Evolutionary conservation across 2,329 filamentous ascomycete genomes (phyloP).

Genomic region (Calonectria henricotiae): DNA sequence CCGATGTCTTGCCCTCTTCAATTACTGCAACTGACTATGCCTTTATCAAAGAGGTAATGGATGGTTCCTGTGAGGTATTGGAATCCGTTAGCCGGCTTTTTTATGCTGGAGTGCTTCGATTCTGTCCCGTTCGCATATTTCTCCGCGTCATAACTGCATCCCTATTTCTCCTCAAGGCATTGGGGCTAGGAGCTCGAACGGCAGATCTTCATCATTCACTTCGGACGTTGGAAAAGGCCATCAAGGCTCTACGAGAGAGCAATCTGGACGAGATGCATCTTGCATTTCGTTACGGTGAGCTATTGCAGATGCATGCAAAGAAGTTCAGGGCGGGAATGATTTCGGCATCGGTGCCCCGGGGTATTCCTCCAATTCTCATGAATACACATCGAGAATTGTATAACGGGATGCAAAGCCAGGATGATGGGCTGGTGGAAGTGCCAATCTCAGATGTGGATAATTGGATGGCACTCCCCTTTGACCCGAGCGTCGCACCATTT

Average conservation of each 20-base stretch:
- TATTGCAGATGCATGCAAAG: slow-evolving; percentile 37
- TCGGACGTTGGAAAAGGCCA: slow-evolving; percentile 30
- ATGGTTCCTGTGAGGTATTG: slow-evolving; percentile 68
- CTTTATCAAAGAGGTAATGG: slow-evolving; percentile 72
- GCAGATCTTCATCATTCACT: slow-evolving; percentile 38
- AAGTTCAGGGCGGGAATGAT: slow-evolving; percentile 37
- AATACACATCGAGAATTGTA: background rate
- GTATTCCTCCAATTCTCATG: slow-evolving; percentile 9
- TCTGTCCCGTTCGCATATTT: slow-evolving; percentile 69
- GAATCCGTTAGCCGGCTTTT: slow-evolving; percentile 66
- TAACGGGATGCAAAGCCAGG: background rate
- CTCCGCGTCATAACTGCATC: slow-evolving; percentile 70
- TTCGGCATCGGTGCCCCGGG: slow-evolving; percentile 30
- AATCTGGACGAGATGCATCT: slow-evolving; percentile 44
- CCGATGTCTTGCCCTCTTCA: slow-evolving; percentile 54
- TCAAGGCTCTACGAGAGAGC: slow-evolving; percentile 28
- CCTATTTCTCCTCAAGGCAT: slow-evolving; percentile 67
- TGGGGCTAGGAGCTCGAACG: slow-evolving; percentile 37
- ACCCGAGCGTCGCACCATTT: slow-evolving; percentile 33
- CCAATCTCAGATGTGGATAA: slow-evolving; percentile 10
- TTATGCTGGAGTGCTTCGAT: slow-evolving; percentile 64
- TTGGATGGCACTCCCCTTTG: slow-evolving; percentile 35
- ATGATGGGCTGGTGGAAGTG: background rate
- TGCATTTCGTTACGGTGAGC: slow-evolving; percentile 39
- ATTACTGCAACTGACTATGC: slow-evolving; percentile 67